phyloP scores from a whole-genome alignment of 495 filamentous ascomycete genomes.

The Friedmanniomyces simplex region DNA sequence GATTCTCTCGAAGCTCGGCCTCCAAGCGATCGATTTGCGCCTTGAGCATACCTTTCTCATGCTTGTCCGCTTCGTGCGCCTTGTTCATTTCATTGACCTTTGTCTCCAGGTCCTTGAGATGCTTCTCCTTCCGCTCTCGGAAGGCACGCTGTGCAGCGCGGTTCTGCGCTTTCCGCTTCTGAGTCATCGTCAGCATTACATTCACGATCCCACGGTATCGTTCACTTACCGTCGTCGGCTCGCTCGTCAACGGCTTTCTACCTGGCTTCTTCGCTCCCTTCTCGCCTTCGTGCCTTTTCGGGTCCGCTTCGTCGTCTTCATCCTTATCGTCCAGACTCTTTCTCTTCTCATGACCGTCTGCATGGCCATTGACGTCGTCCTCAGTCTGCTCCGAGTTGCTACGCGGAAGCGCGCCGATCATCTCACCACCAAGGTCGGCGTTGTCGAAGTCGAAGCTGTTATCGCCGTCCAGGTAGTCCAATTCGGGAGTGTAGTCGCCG shows the following conservation, averaged over 20 bases:
- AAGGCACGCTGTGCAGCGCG: conserved; percentile 94
- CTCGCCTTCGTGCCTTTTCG: conserved; percentile 71
- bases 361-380: conserved; percentile 38
- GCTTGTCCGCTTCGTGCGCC: conserved; percentile 65
- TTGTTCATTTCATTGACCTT: conserved; percentile 92
- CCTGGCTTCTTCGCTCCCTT: conserved; percentile 90
- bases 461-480: conserved; percentile 69
- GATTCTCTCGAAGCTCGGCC: conserved; percentile 77
- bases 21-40: conserved; percentile 81
- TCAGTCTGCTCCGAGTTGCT: conserved; percentile 11
- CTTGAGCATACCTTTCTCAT: conserved; percentile 76
- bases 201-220: not conserved
- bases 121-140: conserved; percentile 95
- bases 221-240: conserved; percentile 79
- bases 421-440: conserved; percentile 40
- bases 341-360: conserved; percentile 69
- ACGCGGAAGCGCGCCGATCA: conserved; percentile 71
- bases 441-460: conserved; percentile 54
- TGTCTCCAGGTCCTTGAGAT: conserved; percentile 88
- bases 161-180: conserved; percentile 99
- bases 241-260: conserved; percentile 86
- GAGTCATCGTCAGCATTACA: not conserved
- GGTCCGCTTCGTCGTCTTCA: conserved; percentile 49
- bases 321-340: conserved; percentile 60
- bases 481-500: conserved; percentile 17